Base-by-base conservation (phyloP, 2,329 filamentous ascomycete species). In the Cladobotryum protrusum region DNA sequence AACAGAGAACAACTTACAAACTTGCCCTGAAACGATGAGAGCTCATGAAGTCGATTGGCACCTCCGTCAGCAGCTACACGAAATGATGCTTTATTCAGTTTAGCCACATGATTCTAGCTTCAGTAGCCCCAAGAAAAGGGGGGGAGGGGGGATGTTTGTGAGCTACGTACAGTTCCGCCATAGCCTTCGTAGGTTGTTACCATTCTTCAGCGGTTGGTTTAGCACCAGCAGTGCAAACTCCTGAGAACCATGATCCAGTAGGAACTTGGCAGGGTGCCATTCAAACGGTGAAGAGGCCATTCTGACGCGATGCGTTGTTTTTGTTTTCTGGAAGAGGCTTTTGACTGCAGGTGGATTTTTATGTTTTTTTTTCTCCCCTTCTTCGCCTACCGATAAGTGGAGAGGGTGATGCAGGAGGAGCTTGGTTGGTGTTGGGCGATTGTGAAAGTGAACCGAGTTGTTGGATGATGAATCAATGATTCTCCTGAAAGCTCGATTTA, bases 11-110 rank as follows among this genome's bases (percentile, higher is more conserved):
- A 19, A 63, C 70, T 50, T 58, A 75, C 73, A 54, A 71, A 72
- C 56, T 71, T 71, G 34, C 66, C 68, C 36, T 66, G 64, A 42
- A 70, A 71, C 0, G 68, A 69, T 1, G 68, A 71, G 14, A 75
- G 65, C 32, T 74, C 63, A 50, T 74, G 70, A 67, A 96, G 76
- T 35, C 82, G 78, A 63, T 97, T 95, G 42, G 91, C 91, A 19
- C 90, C 93, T 49, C 91, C 93, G 70, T 99, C 93, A 24, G 90
- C 93, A 52, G 90, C 95, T 47, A 97, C 76, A 19, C 79, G 80
- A 54, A 84, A 77, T 18, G 70, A 72, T 47, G 87, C 85, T 87
- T 24, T 13, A 20, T 36, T n/a, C 19, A 24, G 34, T 40, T 52
- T 29, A 52, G 49, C 33, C 29, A n/a, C 13, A 12, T 13, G 17